A percentile compares a stretch with the other conserved stretches of the same genome.
Evolutionary conservation across 2,329 filamentous ascomycete genomes (phyloP).

Genomic region (Phoma herbarum): DNA sequence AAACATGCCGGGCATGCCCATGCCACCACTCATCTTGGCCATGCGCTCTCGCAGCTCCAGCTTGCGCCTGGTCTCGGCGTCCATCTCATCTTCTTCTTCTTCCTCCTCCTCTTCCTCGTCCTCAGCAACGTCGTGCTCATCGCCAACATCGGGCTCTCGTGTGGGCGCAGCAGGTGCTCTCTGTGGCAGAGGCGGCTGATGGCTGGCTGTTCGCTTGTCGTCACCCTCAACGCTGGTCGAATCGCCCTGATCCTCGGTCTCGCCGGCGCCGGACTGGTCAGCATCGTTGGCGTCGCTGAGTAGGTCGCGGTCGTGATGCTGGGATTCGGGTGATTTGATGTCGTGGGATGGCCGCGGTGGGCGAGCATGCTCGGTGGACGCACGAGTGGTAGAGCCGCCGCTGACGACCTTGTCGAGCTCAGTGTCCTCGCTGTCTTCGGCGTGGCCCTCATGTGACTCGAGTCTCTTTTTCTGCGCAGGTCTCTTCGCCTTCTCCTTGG

Average conservation of each 20-base stretch:
- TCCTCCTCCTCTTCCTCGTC: conserved; percentile 66
- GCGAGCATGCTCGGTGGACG: conserved; percentile 52
- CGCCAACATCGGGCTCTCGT: conserved; percentile 57
- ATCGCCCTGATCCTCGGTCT: conserved; percentile 68
- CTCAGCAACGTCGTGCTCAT: conserved; percentile 61
- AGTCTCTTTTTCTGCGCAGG: conserved; percentile 70
- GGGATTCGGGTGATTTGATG: conserved; percentile 51
- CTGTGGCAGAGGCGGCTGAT: conserved; percentile 27
- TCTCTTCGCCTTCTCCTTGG: conserved; percentile 86
- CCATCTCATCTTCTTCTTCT: conserved; percentile 85
- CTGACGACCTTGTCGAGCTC: conserved; percentile 50
- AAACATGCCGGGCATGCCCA: conserved; percentile 96
- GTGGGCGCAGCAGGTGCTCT: conserved; percentile 51
- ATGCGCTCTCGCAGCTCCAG: conserved; percentile 93
- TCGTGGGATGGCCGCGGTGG: conserved; percentile 52
- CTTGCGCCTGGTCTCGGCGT: conserved; percentile 84
- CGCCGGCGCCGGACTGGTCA: conserved; percentile 70
- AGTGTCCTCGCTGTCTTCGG: conserved; percentile 49
- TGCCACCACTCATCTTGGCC: conserved; percentile 98
- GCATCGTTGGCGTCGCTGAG: conserved; percentile 71
- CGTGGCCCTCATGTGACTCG: conserved; percentile 54
- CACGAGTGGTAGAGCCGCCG: conserved; percentile 45
- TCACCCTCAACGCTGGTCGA: conserved; percentile 78
- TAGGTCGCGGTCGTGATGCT: conserved; percentile 59
- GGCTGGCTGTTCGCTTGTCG: conserved; percentile 63